A percentile compares a stretch with the other conserved stretches of the same genome.
Evolutionary conservation across 202 grass and related monocot species (phyloP).

Genomic region (Musa balbisiana): DNA sequence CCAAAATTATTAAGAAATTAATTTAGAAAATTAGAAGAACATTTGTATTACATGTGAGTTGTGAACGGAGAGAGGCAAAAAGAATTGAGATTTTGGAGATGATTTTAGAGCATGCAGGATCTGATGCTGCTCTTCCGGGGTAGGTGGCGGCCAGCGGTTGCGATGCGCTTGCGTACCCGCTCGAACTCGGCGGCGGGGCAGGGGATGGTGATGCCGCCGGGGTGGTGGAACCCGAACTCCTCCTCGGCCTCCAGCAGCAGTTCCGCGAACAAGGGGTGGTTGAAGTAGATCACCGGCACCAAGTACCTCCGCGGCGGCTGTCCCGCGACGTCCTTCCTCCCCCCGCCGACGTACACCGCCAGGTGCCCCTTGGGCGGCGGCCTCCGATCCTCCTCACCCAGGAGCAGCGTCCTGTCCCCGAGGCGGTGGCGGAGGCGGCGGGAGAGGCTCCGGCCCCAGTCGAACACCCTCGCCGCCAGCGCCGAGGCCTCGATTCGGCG

Average conservation of each 20-base stretch:
- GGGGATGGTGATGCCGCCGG: slow-evolving; percentile 89
- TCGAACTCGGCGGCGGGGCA: slow-evolving; percentile 65
- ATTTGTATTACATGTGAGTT: not conserved
- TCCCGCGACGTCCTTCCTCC: not conserved
- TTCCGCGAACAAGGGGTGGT: slow-evolving; percentile 84
- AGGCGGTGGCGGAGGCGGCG: slow-evolving; percentile 7
- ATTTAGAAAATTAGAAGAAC: no score
- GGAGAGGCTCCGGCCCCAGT: slow-evolving; percentile 43
- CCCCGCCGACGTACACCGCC: slow-evolving; percentile 69
- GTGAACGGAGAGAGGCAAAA: not conserved
- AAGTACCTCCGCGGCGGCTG: slow-evolving; percentile 47
- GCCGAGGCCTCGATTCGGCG: not conserved
- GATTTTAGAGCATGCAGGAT: no score
- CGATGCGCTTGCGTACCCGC: slow-evolving; percentile 42
- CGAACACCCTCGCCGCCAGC: slow-evolving; percentile 25
- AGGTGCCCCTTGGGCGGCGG: slow-evolving; percentile 75
- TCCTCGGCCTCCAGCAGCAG: slow-evolving; percentile 73
- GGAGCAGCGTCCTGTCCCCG: not conserved
- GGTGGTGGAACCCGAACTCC: slow-evolving; percentile 78
- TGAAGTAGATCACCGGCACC: slow-evolving; percentile 84
- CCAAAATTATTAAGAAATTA: no score
- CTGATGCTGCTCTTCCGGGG: slow-evolving; percentile 14
- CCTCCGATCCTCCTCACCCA: not conserved
- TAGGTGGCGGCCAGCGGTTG: slow-evolving; percentile 12
- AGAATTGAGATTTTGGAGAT: not conserved